Evolutionary conservation across 2,329 filamentous ascomycete genomes (phyloP).

Genomic region (Alternaria atra): DNA sequence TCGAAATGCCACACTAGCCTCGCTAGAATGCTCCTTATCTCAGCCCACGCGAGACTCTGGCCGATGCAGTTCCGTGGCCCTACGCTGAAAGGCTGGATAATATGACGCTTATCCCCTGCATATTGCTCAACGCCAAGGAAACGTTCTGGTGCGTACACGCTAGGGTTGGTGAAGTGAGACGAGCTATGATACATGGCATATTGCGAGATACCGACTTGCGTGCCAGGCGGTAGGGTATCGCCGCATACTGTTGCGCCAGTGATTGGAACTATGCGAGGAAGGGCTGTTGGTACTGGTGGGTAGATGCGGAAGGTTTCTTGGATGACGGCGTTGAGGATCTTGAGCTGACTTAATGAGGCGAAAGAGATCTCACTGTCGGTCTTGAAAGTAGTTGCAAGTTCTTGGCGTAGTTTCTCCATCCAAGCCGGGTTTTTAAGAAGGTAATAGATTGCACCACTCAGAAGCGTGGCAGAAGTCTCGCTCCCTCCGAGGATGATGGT

Average conservation of each 20-base stretch:
- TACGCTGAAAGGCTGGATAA: constrained; percentile 32
- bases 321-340: constrained; percentile 28
- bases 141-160: constrained; percentile 24
- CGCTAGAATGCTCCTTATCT: constrained; percentile 47
- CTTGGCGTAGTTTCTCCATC: constrained; percentile 18
- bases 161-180: constrained; percentile 22
- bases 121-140: constrained; percentile 29
- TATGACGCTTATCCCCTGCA: constrained; percentile 38
- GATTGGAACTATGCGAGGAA: constrained; percentile 18
- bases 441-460: constrained; percentile 17
- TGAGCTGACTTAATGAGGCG: constrained; percentile 17
- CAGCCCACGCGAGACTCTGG: constrained; percentile 38
- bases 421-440: not conserved
- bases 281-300: constrained; percentile 21
- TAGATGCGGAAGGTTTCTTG: constrained; percentile 32
- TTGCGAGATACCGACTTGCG: constrained; percentile 22
- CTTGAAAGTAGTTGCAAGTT: constrained; percentile 23
- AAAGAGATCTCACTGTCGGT: constrained; percentile 26
- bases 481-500: constrained; percentile 52
- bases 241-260: constrained; percentile 22
- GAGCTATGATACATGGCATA: constrained; percentile 24
- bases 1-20: constrained; percentile 50
- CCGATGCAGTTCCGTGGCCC: constrained; percentile 32
- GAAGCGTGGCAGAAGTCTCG: constrained; percentile 48
- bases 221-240: constrained; percentile 19